Base-by-base conservation (phyloP, 805 yeast species). In the Myxozyma nipponensis region DNA sequence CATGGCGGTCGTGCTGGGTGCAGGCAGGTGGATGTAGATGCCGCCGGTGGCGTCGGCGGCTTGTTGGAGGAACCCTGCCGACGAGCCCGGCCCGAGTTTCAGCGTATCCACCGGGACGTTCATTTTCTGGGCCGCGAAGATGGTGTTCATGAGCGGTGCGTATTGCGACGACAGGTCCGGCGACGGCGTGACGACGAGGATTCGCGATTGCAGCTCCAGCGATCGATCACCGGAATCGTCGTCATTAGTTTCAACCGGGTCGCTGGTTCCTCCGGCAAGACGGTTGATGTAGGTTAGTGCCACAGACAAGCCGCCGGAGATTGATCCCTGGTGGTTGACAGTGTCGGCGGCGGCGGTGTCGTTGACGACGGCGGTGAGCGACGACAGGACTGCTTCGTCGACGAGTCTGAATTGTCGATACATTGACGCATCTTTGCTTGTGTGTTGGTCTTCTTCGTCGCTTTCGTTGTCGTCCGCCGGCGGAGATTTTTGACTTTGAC, bases 21-120 rank as follows among this genome's bases (percentile, higher is more conserved):
- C 77, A 2, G 75, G 75, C 21, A 91, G 76, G 39, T 73, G 73
- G 50, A 91, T 72, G 64, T 91, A 93, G 1, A 89, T 82, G 2
- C 99, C 99, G 58, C 83, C 79, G 0, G 98, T 91, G 6, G 96
- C 88, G 69, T 93, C 98, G 0, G 95, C 79, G 0, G 98, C 96
- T 65, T 93, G 98, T 65, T 93, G 98, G 53, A 93, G 70, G 64
- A 89, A 91, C 2, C 95, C 85, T 1, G 95, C 82, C 55, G 79
- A 79, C 1, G 66, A 65, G 7, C 13, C 13, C 7, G 32, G 32
- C 5, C 60, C 60, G 25, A 93, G 71, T 62, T 90, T 89, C 53
- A 95, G 91, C 10, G 90, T 90, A 66, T 93, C 98, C 21, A 93
- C 81, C 1, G 96, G 85, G 17, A 90, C 79, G 60, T 82, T 83